phyloP scores from a whole-genome alignment of 148 eudicot species.

The Beta vulgaris region DNA sequence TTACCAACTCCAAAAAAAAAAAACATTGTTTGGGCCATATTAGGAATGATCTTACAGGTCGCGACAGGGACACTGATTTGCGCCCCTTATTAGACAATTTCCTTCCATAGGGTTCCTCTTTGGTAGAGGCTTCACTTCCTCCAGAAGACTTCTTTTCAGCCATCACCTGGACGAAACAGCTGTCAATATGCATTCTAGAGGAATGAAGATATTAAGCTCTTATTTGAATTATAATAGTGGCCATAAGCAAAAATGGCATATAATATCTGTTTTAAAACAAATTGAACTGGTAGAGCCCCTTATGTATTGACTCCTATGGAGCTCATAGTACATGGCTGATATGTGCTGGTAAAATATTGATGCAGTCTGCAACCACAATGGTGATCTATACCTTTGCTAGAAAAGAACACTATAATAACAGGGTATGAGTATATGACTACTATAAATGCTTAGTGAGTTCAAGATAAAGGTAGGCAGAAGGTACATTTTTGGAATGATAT shows the following conservation, averaged over 20 bases:
- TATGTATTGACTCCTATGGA: neutral
- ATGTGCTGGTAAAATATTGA: neutral
- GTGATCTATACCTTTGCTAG: too few relatives aligned
- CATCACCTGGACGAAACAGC: slow-evolving; percentile 48
- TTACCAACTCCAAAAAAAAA: slow-evolving; percentile 2
- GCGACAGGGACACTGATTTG: slow-evolving; percentile 55
- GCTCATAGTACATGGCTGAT: neutral
- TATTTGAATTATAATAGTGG: neutral
- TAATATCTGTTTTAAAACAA: neutral
- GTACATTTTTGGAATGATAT: too few relatives aligned
- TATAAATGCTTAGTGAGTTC: too few relatives aligned
- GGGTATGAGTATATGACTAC: too few relatives aligned
- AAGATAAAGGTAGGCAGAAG: too few relatives aligned
- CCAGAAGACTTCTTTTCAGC: slow-evolving; percentile 53
- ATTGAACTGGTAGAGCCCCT: neutral
- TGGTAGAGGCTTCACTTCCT: slow-evolving; percentile 51
- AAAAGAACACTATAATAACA: too few relatives aligned
- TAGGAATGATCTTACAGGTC: slow-evolving; percentile 68
- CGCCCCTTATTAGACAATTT: slow-evolving; percentile 56
- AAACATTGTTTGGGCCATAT: slow-evolving; percentile 12
- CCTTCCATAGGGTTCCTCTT: slow-evolving; percentile 46
- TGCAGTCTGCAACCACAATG: too few relatives aligned
- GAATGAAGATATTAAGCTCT: neutral
- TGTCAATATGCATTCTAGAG: slow-evolving; percentile 9
- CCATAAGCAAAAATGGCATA: neutral